These are phyloP conservation scores for Fusarium neocosmosporiellum DNA, from an alignment of 2,329 filamentous ascomycete genomes.

Conservation along the genomic window DNA sequence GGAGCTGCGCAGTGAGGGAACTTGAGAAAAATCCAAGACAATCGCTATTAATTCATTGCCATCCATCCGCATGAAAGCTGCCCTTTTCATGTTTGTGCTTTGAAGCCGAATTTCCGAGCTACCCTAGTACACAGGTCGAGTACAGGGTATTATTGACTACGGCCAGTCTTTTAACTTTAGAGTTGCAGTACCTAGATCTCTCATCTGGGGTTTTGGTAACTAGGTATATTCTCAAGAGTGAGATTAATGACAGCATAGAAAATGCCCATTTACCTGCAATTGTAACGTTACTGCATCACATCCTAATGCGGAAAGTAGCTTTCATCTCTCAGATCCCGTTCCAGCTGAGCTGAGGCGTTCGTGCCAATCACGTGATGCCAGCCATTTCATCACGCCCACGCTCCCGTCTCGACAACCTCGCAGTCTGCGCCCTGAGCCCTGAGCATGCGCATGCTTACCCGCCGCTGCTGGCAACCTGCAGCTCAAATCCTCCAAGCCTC, in stretches of 20 bases:
- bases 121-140: neutral
- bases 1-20: neutral
- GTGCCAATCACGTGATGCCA: neutral
- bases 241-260: neutral
- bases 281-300: neutral
- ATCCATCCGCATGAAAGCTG: neutral
- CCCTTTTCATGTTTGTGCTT: neutral
- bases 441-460: constrained; percentile 11
- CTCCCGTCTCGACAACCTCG: neutral
- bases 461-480: constrained; percentile 4
- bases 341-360: neutral
- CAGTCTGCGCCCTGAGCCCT: neutral
- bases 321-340: neutral
- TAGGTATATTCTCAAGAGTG: neutral
- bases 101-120: neutral
- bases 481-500: neutral
- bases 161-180: neutral
- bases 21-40: neutral
- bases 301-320: neutral
- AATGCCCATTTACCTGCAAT: neutral
- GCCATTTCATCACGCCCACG: neutral
- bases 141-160: neutral
- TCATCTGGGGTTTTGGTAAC: neutral
- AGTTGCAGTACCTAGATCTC: neutral
- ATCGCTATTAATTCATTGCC: neutral